Base-by-base conservation (phyloP, 495 filamentous ascomycete genomes). In the Hypoxylon perforatum region DNA sequence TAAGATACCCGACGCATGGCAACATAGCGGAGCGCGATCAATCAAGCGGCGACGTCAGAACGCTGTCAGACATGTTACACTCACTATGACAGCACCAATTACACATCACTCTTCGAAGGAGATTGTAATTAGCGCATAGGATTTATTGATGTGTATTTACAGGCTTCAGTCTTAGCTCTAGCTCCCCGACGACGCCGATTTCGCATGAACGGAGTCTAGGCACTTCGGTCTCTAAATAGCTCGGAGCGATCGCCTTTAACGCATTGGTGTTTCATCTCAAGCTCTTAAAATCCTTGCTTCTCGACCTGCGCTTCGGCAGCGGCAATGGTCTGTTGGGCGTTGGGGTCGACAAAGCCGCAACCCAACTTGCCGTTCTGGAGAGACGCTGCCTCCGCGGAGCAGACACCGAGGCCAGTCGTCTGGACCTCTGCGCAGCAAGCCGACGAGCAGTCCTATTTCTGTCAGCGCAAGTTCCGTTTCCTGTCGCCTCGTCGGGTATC, bases 281-380 rank as follows among this genome's bases (percentile, higher is more conserved):
- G 10, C 2, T 35, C 42, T 55, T 69, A 63, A 38, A 63, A 62
- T 11, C 55, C 69, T 36, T 69, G 65, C 42, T 65, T 41, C 53
- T 50, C 36, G 14, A 63, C 65, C 48, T 72, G 69, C 2, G 65
- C 69, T 54, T 72, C 1, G 2, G 69, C 69, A 41, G 21, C 42
- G 17, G 69, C 69, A 14, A 72, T 69, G 30, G 65, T 69, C 38
- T 63, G 22, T 14, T 28, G 2, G n/a, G 57, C 79, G 17, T 77
- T 78, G 14, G 78, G 79, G 65, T 82, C 82, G 23, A 75, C 79
- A 64, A 84, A 84, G 75, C 73, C 80, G 70, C 53, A 81, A 30
- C 74, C 74, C 11, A 69, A 58, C 65, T 76, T 76, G 48, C 74
- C 72, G 41, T 75, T 75, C 58, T 76, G 74, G 39, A 49, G 46